These are phyloP conservation scores for Pichia rugopelliculosa DNA, from an alignment of 805 yeast genomes.

Conservation along the genomic window DNA sequence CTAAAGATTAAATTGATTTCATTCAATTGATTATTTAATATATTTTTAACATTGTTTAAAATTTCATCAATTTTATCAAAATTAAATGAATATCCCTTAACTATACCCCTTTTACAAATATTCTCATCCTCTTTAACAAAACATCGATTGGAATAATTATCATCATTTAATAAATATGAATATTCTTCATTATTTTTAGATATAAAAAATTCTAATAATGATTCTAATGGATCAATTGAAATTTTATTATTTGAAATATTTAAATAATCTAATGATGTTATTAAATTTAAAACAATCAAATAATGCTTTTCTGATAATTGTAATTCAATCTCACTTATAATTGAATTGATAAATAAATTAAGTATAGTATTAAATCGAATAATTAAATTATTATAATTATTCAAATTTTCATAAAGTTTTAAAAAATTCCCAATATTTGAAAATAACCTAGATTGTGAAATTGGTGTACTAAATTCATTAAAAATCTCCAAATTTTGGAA, in stretches of 20 bases:
- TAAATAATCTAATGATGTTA: conserved; percentile 21
- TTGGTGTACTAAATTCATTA: conserved; percentile 25
- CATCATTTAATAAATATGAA: conserved; percentile 19
- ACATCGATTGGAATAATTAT: conserved; percentile 16
- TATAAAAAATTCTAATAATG: conserved; percentile 29
- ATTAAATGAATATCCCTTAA: conserved; percentile 22
- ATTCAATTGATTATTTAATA: conserved; percentile 22
- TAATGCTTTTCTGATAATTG: conserved; percentile 44
- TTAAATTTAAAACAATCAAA: conserved; percentile 26
- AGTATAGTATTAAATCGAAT: conserved; percentile 43
- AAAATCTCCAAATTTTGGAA: conserved; percentile 26
- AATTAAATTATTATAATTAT: conserved; percentile 22
- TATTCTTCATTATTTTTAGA: conserved; percentile 25
- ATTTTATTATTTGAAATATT: conserved; percentile 24
- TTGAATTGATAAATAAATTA: conserved; percentile 67
- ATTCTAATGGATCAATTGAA: conserved; percentile 29
- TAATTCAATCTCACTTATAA: conserved; percentile 58
- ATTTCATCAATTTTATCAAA: conserved; percentile 20
- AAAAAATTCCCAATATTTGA: conserved; percentile 24
- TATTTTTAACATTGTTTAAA: conserved; percentile 15
- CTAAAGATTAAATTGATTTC: conserved; percentile 25
- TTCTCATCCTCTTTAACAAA: conserved; percentile 11
- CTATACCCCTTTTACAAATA: conserved; percentile 19
- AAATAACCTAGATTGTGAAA: conserved; percentile 26
- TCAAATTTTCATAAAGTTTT: conserved; percentile 16